Conservation (phyloP, 2,329 filamentous ascomycete genomes). For the Corinectria fuckeliana region DNA sequence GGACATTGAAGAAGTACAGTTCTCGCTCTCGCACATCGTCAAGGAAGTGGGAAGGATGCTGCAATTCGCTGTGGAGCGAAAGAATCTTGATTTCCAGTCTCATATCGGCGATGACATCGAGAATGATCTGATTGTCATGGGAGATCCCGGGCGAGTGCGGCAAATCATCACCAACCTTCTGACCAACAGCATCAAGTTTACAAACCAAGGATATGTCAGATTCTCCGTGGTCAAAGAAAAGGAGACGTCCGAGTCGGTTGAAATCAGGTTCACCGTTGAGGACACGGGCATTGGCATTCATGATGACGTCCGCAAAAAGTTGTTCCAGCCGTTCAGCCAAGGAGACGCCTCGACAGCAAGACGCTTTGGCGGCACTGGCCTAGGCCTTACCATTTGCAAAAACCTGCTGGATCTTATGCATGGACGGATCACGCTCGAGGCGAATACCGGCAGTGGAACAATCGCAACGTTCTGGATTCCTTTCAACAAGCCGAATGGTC, state of each 20-base stretch:
- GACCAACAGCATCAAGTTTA: conserved; percentile 80
- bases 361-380: conserved; percentile 78
- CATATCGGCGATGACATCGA: conserved; percentile 69
- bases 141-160: conserved; percentile 82
- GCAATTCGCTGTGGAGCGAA: conserved; percentile 80
- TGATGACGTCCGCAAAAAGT: conserved; percentile 72
- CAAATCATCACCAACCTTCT: conserved; percentile 84
- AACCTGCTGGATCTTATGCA: conserved; percentile 82
- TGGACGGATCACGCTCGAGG: conserved; percentile 74
- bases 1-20: conserved; percentile 82
- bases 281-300: conserved; percentile 86
- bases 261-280: conserved; percentile 74
- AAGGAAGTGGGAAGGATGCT: conserved; percentile 87
- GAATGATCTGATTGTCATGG: conserved; percentile 78
- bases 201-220: conserved; percentile 70
- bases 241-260: conserved; percentile 69
- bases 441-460: conserved; percentile 70
- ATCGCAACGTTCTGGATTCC: conserved; percentile 79
- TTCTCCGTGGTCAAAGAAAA: conserved; percentile 69
- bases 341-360: conserved; percentile 81
- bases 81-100: conserved; percentile 75
- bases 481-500: conserved; percentile 71
- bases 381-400: conserved; percentile 82
- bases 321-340: conserved; percentile 84
- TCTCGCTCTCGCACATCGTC: conserved; percentile 75